These are phyloP conservation scores for Austroboletus niveus DNA, from an alignment of 1,284 basidiomycete species.

Conservation along the genomic window DNA sequence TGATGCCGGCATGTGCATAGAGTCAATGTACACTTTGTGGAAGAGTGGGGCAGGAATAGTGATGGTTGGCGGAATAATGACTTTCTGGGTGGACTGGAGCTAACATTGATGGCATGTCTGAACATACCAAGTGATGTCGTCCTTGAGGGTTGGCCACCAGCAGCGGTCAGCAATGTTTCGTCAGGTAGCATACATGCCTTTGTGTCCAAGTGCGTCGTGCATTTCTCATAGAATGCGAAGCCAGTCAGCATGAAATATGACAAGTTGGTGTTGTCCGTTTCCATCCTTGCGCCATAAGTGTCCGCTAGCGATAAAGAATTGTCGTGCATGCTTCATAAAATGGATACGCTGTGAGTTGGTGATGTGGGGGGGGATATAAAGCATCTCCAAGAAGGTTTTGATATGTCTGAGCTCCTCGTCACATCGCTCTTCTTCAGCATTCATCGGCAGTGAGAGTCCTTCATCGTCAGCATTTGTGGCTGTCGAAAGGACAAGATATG, in stretches of 20 bases:
- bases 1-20: not conserved
- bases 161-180: not conserved
- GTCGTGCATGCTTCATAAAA: not conserved
- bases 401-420: not conserved
- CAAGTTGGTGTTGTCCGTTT: not conserved
- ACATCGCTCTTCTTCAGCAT: no score
- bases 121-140: not conserved
- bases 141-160: not conserved
- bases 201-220: not conserved
- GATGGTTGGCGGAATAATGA: conserved; percentile 6
- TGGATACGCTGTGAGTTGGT: not conserved
- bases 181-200: not conserved
- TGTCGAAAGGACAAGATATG: not conserved
- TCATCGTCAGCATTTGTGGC: not conserved
- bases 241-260: not conserved
- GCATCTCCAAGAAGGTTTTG: not conserved
- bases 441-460: not conserved
- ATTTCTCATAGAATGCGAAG: not conserved
- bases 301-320: not conserved
- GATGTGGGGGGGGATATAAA: not conserved
- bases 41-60: conserved; percentile 15
- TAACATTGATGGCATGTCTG: conserved; percentile 9
- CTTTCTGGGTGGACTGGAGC: not conserved
- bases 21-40: not conserved
- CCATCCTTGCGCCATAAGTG: not conserved